Conservation (phyloP, 23 red algal species). For the Agarophyton chilense region DNA sequence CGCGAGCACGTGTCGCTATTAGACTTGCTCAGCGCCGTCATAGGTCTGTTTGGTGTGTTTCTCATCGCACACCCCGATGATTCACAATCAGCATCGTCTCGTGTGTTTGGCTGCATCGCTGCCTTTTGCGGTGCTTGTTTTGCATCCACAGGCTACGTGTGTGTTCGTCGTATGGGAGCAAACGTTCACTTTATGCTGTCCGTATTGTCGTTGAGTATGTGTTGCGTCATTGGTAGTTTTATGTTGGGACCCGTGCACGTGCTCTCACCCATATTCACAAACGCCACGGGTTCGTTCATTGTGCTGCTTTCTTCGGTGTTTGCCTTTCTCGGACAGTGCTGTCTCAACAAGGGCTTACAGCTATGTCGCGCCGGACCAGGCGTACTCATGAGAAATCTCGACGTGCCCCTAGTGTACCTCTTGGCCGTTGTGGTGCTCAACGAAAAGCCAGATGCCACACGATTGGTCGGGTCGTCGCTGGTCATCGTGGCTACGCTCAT, state of each 20-base stretch:
- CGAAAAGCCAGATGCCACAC: not conserved
- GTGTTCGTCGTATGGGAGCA: constrained; percentile 7
- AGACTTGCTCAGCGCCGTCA: constrained; percentile 10
- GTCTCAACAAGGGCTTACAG: constrained; percentile 44
- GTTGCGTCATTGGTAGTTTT: not conserved
- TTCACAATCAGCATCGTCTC: not conserved
- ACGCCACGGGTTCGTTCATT: not conserved
- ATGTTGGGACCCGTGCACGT: not conserved
- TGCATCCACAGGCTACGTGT: constrained; percentile 21
- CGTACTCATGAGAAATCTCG: constrained; percentile 43
- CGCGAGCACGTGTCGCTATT: not conserved
- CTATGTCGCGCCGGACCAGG: constrained; percentile 35
- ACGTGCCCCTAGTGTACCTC: constrained; percentile 51
- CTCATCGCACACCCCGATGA: constrained; percentile 12
- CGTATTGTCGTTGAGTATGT: constrained; percentile 26
- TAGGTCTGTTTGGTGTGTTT: constrained; percentile 29
- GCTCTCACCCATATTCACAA: not conserved
- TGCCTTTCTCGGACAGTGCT: constrained; percentile 46
- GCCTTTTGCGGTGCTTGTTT: constrained; percentile 24
- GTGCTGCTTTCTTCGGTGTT: not conserved
- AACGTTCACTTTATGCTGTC: constrained; percentile 28
- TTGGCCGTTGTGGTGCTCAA: constrained; percentile 19
- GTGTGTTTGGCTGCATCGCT: not conserved
- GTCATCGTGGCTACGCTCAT: not conserved
- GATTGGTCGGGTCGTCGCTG: not conserved